Percentiles rank a stretch among this genome's conserved stretches.
Conservation (phyloP, 345 rosid genomes). For the Arabis alpina region DNA sequence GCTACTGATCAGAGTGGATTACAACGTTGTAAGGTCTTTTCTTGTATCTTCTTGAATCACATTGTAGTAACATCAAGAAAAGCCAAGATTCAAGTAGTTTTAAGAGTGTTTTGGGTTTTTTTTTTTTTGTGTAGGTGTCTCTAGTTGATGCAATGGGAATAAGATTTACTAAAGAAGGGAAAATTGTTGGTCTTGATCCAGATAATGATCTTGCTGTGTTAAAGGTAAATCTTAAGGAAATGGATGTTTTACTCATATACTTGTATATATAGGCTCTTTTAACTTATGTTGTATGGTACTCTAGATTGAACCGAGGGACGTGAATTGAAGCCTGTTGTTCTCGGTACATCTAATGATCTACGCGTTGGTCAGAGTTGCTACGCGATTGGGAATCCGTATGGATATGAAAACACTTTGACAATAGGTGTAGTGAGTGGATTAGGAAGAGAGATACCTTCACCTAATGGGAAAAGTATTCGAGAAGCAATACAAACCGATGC, state of each 20-base stretch:
- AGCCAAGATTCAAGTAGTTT: background rate
- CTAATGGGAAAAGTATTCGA: conserved; percentile 75
- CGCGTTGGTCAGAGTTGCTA: conserved; percentile 86
- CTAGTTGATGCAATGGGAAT: conserved; percentile 70
- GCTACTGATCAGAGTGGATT: conserved; percentile 72
- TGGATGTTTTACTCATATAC: background rate
- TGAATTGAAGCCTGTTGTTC: conserved; percentile 66
- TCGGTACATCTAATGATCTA: conserved; percentile 72
- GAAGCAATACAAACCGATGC: conserved; percentile 95
- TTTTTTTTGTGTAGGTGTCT: conserved; percentile 48
- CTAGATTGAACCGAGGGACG: conserved; percentile 73
- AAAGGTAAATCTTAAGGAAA: conserved; percentile 51
- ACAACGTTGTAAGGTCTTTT: conserved; percentile 81
- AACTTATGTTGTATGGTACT: background rate
- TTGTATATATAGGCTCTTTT: conserved; percentile 3
- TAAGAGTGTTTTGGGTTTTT: background rate
- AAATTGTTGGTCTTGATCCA: conserved; percentile 74
- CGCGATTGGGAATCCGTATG: conserved; percentile 90
- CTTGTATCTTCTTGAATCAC: conserved; percentile 17
- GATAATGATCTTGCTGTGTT: conserved; percentile 84
- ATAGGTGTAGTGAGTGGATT: conserved; percentile 95
- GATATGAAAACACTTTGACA: conserved; percentile 91
- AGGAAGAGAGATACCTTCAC: conserved; percentile 88
- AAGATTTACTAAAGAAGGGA: conserved; percentile 66
- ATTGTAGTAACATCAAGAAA: background rate